Evolutionary conservation across 2,329 filamentous ascomycete species (phyloP).

Genomic region (Nemania sp.): DNA sequence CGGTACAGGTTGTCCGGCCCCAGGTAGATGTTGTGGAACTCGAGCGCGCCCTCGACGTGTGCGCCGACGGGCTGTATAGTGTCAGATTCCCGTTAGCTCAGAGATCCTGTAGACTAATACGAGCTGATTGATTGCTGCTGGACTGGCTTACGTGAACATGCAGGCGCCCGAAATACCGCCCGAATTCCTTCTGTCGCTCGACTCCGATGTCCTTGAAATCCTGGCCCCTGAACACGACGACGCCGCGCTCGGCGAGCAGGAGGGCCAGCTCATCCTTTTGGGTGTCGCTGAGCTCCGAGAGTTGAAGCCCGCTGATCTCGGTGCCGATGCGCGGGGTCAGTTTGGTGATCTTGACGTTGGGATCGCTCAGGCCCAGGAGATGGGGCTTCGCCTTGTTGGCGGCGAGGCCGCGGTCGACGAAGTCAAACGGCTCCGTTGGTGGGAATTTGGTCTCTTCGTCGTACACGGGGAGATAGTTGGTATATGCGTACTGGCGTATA

Average conservation of each 20-base stretch:
- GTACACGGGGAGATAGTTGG: constrained; percentile 42
- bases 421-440: constrained; percentile 45
- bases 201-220: constrained; percentile 44
- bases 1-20: constrained; percentile 50
- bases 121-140: too few species aligned
- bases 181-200: constrained; percentile 45
- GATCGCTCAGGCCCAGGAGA: constrained; percentile 38
- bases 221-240: constrained; percentile 36
- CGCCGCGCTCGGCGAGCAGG: constrained; percentile 34
- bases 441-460: constrained; percentile 44
- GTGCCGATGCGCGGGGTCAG: constrained; percentile 36
- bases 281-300: constrained; percentile 33
- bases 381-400: constrained; percentile 49
- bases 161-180: constrained; percentile 44
- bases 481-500: constrained; percentile 39
- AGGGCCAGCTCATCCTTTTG: constrained; percentile 36
- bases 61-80: constrained; percentile 44
- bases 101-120: too few species aligned
- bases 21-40: constrained; percentile 52
- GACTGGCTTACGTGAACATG: constrained; percentile 43
- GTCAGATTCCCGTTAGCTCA: too few species aligned
- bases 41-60: constrained; percentile 47
- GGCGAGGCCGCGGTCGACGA: constrained; percentile 44
- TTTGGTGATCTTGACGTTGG: constrained; percentile 31
- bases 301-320: constrained; percentile 35